Base-by-base conservation (phyloP, 768 basidiomycete species). In the Trametes coccinea region DNA sequence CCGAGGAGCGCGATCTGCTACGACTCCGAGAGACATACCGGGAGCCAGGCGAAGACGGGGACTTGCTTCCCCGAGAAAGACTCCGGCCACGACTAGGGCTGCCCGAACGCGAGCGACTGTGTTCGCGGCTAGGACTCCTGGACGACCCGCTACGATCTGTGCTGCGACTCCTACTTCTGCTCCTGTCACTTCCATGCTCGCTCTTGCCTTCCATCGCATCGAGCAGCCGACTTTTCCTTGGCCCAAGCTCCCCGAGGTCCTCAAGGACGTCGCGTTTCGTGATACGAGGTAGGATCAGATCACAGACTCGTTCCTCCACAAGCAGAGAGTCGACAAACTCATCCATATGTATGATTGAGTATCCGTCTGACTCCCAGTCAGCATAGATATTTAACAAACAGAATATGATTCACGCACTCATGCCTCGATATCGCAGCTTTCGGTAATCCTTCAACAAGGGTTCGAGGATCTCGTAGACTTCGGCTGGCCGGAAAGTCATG, bases 361-460 rank as follows among this genome's bases (percentile, higher is more conserved):
- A 98, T 43, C 95, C 95, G 65, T 83, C 96, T 98, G 49, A n/a
- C 48, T 31, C 47, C 63, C 17, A 61, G 53, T 52, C 16, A 37
- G 7, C 39, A 11, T 37, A 46, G 30, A 39, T 10, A 39, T 11
- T 29, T 46, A 14, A 13, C n/a, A 22, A 49, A 14, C 27, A 11
- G 7, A 14, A 37, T 16, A 58, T 39, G 7, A n/a, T 60, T 44
- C 16, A 73, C 88, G 62, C 70, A 95, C 96, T 78, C 83, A 88
- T 90, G 65, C 87, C 83, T 51, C 92, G 82, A 63, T 85, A 77
- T 11, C 96, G 87, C 48, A 99, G 75, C 74, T 98, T 99, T 62
- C 93, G 77, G 71, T 87, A 98, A 72, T 99, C 97, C 72, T 93
- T 95, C 65, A 98, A 83, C 13, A 98, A 75, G 2, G 97, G 97